These are phyloP conservation scores for Micractinium sp. DNA, from an alignment of 139 green algal genomes.

Conservation along the genomic window DNA sequence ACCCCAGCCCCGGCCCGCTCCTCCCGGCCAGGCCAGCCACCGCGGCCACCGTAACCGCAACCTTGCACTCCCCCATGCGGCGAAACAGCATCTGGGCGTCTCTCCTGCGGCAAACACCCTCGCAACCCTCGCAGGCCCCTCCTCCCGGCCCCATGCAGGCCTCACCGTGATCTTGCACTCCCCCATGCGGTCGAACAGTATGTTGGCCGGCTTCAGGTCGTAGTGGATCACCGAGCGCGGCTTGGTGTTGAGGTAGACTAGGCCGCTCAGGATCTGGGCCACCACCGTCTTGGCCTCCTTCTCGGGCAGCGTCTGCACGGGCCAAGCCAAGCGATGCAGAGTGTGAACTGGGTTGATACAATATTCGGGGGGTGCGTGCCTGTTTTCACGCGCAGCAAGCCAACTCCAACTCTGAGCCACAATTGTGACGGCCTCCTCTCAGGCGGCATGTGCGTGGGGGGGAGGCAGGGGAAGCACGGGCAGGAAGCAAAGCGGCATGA, in stretches of 20 bases:
- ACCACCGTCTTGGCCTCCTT: conserved; percentile 84
- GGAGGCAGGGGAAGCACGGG: no score
- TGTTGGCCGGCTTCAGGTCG: conserved; percentile 96
- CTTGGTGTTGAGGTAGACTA: conserved; percentile 72
- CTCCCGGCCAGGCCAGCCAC: no score
- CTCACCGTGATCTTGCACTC: conserved; percentile 87
- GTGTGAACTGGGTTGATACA: not conserved
- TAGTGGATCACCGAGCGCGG: conserved; percentile 90
- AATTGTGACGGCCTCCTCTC: not conserved
- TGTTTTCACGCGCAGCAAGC: no score
- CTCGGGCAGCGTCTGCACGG: conserved; percentile 79
- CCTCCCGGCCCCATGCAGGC: not conserved
- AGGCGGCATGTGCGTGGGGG: not conserved
- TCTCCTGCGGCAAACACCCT: not conserved
- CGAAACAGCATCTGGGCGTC: not conserved
- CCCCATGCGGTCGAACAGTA: conserved; percentile 89
- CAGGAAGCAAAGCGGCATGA: no score
- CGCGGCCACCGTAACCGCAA: not conserved
- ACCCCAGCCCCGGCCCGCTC: not conserved
- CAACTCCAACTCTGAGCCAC: not conserved
- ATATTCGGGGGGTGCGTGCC: no score
- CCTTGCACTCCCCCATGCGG: no score
- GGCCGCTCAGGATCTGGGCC: conserved; percentile 66
- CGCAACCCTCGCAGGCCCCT: not conserved
- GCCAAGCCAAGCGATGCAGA: not conserved